These are phyloP conservation scores for Trichoderma aggressivum DNA, from an alignment of 2,329 filamentous ascomycete species.

Conservation along the genomic window DNA sequence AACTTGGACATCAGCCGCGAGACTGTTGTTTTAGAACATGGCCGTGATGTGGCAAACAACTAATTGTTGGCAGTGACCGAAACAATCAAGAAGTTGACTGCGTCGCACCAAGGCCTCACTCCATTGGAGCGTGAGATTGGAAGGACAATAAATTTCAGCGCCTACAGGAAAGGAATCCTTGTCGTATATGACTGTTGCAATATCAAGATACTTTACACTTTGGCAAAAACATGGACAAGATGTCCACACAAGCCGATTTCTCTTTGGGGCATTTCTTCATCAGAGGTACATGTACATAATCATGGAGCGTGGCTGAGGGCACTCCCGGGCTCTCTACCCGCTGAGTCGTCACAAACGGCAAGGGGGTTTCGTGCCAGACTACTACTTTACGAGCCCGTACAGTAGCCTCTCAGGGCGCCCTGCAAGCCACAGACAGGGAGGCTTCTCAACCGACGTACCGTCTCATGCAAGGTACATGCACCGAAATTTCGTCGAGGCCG, in stretches of 20 bases:
- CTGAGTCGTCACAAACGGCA: not conserved
- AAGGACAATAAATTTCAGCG: not conserved
- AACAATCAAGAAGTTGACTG: too few relatives aligned
- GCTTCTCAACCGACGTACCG: not conserved
- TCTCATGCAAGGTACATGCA: not conserved
- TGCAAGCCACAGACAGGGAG: too few relatives aligned
- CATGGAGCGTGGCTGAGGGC: too few relatives aligned
- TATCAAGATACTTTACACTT: not conserved
- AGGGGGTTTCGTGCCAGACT: not conserved
- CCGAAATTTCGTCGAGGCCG: not conserved
- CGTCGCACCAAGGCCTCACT: too few relatives aligned
- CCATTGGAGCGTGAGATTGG: not conserved
- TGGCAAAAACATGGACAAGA: not conserved
- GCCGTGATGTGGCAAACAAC: not conserved
- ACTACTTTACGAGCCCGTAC: not conserved
- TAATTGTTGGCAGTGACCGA: not conserved
- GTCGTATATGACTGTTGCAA: not conserved
- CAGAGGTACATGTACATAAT: too few relatives aligned
- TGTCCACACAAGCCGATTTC: not conserved
- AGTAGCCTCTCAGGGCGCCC: not conserved
- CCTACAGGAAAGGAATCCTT: not conserved
- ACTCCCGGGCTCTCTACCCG: not conserved
- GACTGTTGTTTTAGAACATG: too few relatives aligned
- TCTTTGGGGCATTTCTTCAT: too few relatives aligned
- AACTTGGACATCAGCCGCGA: too few relatives aligned